Base-by-base conservation (phyloP, 1,284 basidiomycete genomes). In the Veloboletus limbatus region DNA sequence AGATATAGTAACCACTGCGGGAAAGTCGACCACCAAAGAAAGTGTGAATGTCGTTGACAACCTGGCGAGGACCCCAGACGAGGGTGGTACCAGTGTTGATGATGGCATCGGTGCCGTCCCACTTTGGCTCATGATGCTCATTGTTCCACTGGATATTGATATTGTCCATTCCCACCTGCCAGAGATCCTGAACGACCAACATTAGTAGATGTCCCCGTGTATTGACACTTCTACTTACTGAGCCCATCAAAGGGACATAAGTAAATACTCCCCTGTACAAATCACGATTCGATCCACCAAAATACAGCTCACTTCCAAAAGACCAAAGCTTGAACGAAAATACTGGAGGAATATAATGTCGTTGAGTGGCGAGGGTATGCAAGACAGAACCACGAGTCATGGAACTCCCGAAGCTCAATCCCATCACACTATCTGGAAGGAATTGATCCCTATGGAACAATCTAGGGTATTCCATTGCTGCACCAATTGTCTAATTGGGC, bases 311-410 rank as follows among this genome's bases (percentile, higher is more conserved):
- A n/a, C 54, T 55, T 17, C 52, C 48, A 11, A 32, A 17, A 16
- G 25, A 1, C 3, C 51, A 24, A 28, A 77, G 67, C 44, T 70
- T 68, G 58, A 77, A 70, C 7, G 62, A 63, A 50, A 74, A 73
- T 14, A 62, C 58, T 9, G 59, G 31, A 11, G n/a, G n/a, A n/a
- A n/a, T n/a, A n/a, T n/a, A n/a, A n/a, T n/a, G n/a, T 55, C 14
- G 3, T n/a, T n/a, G n/a, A n/a, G n/a, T n/a, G n/a, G 66, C 56
- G 28, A 60, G 20, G 4, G 65, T n/a, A n/a, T n/a, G n/a, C n/a
- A n/a, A 53, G 18, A 26, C 44, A 6, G 56, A 43, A 17, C 26
- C 8, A 30, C 53, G 59, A 8, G 5, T 4, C 16, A 16, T 8
- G 43, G 41, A 45, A 49, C 42, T n/a, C n/a, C n/a, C n/a, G 48